A percentile compares a stretch with the other conserved stretches of the same genome.
These are phyloP conservation scores for Exophiala xenobiotica DNA, from an alignment of 2,329 filamentous ascomycete genomes.

Conservation along the genomic window DNA sequence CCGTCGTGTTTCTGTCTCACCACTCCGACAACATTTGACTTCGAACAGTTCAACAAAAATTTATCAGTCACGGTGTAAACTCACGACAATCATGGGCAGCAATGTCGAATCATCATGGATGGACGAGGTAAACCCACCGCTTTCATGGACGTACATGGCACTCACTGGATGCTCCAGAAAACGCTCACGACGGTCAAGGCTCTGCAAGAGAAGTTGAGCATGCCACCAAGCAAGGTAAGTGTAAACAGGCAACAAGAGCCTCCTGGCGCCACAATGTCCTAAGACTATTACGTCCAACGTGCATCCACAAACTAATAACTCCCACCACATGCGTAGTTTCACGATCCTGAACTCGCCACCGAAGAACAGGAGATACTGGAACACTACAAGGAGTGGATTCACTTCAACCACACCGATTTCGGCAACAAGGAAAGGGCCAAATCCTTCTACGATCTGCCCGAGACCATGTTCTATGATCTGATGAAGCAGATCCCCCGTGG, in stretches of 20 bases:
- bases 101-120: neutral
- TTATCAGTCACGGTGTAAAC: no score
- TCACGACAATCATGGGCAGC: neutral
- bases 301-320: neutral
- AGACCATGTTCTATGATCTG: slow-evolving; percentile 3
- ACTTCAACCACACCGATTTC: slow-evolving; percentile 5
- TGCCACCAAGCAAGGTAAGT: neutral
- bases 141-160: neutral
- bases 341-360: neutral
- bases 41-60: no score
- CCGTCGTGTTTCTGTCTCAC: no score
- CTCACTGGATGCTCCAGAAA: neutral
- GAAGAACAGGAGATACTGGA: slow-evolving; percentile 7
- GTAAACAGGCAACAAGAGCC: no score
- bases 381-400: slow-evolving; percentile 4
- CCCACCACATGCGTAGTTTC: neutral
- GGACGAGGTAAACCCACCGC: neutral
- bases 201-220: neutral
- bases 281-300: no score
- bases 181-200: neutral
- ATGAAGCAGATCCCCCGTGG: neutral
- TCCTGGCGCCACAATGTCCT: no score
- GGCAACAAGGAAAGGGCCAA: neutral
- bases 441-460: slow-evolving; percentile 2
- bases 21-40: no score